Conservation (phyloP, 2,329 filamentous ascomycete genomes). For the Fonsecaea nubica region DNA sequence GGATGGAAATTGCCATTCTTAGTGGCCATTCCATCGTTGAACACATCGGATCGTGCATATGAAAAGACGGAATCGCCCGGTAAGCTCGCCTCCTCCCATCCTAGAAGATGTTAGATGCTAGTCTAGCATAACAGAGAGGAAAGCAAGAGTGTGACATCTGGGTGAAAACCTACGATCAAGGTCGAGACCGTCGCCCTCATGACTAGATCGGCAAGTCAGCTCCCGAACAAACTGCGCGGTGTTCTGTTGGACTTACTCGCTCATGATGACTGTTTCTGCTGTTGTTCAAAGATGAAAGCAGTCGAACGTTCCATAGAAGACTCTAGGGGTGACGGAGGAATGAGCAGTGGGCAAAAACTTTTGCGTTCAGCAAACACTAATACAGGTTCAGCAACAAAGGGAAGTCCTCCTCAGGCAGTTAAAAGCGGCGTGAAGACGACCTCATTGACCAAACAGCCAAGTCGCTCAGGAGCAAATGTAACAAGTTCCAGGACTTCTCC, state of each 20-base stretch:
- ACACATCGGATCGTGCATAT: slow-evolving; percentile 26
- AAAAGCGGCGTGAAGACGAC: not conserved
- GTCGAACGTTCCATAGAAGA: not conserved
- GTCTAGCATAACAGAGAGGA: not conserved
- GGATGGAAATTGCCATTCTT: slow-evolving; percentile 9
- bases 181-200: slow-evolving; percentile 34
- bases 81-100: slow-evolving; percentile 36
- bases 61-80: slow-evolving; percentile 31
- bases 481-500: not conserved
- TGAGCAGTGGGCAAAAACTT: not conserved
- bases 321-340: not conserved
- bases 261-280: slow-evolving; percentile 29
- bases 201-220: slow-evolving; percentile 29
- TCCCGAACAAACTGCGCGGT: not conserved
- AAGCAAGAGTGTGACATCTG: not conserved
- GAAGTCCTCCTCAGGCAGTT: not conserved
- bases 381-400: not conserved
- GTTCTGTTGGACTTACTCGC: slow-evolving; percentile 33
- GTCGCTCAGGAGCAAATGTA: not conserved
- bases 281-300: slow-evolving; percentile 3
- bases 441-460: not conserved
- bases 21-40: slow-evolving; percentile 21
- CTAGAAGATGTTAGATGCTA: slow-evolving; percentile 21
- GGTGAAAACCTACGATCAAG: slow-evolving; percentile 30
- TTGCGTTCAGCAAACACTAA: not conserved